Percentiles rank a stretch among this genome's conserved stretches.
phyloP scores from a whole-genome alignment of 176 grass and related monocot species.

The Oryza officinalis region DNA sequence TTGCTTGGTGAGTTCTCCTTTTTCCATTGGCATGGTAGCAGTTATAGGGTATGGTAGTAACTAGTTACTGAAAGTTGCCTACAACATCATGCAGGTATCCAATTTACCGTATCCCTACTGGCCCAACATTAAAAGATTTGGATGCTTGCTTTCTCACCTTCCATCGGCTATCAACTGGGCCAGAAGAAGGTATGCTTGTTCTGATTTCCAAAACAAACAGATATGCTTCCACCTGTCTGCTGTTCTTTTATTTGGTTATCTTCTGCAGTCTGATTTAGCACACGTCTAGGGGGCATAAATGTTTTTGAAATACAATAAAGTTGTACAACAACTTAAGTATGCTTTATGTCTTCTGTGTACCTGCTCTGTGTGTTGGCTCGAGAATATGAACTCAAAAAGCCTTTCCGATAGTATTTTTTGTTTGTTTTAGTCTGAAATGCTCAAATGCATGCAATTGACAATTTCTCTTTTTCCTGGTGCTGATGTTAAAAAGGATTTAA shows the following conservation, averaged over 20 bases:
- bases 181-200: slow-evolving; percentile 28
- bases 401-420: not conserved
- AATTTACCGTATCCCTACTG: slow-evolving; percentile 60
- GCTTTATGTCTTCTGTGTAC: not conserved
- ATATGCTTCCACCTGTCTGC: not conserved
- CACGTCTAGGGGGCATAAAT: not conserved
- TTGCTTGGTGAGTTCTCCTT: slow-evolving; percentile 44
- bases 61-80: not conserved
- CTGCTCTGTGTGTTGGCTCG: not conserved
- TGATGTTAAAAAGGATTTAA: not conserved
- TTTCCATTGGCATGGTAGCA: not conserved
- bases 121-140: slow-evolving; percentile 53
- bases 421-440: not conserved
- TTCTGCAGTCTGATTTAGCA: not conserved
- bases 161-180: slow-evolving; percentile 46
- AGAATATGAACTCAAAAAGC: not conserved
- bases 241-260: not conserved
- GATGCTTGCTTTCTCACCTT: slow-evolving; percentile 67
- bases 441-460: not conserved
- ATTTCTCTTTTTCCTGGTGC: not conserved
- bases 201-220: not conserved
- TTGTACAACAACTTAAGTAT: not conserved
- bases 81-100: slow-evolving; percentile 48
- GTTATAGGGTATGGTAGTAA: not conserved
- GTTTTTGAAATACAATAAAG: not conserved